Base-by-base conservation (phyloP, 129 eudicot species). In the Centrapalus pauciflorus region DNA sequence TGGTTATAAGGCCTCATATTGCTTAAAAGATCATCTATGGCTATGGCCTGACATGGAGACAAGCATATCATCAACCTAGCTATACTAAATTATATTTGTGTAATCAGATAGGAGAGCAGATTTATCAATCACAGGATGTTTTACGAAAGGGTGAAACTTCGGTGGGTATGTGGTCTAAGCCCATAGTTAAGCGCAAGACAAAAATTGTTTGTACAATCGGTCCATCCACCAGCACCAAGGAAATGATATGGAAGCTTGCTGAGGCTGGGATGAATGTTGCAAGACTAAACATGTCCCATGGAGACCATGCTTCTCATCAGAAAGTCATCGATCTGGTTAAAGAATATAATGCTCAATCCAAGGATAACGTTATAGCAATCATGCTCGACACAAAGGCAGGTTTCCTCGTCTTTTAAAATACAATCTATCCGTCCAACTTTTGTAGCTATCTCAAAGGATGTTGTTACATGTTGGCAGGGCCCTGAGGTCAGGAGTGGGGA, bases 231-330 rank as follows among this genome's bases (percentile, higher is more conserved):
- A 80, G 88, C 83, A 93, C 92, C 1, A 80, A 83, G 38, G 98
- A 93, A 74, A 93, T 93, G 96, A 93, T 93, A 78, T 93, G 98
- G 98, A 92, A 92, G 81, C 80, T 92, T 58, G 98, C 98, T 38
- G 96, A 92, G 85, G 88, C 96, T 43, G 98, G 98, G 45, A 92
- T 92, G 98, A 92, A 92, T 76, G 96, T 92, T 65, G 98, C 98
- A 57, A 87, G 98, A 34, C 68, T 92, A 40, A 92, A 92, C 69
- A 92, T 92, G 98, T 92, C 98, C 17, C 98, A 92, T 64, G 98
- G 97, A 75, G 97, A 91, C 61, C 97, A 91, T 83, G 86, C 96
- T 66, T 91, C 97, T 23, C 97, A 92, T 69, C 96, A 93, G 72
- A 88, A 88, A 71, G 96, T 93, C 26, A 89, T 93, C 48, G 98